A percentile compares a stretch with the other conserved stretches of the same genome.
Conservation (phyloP, 2,329 filamentous ascomycete species). For the Botrytis tulipae region DNA sequence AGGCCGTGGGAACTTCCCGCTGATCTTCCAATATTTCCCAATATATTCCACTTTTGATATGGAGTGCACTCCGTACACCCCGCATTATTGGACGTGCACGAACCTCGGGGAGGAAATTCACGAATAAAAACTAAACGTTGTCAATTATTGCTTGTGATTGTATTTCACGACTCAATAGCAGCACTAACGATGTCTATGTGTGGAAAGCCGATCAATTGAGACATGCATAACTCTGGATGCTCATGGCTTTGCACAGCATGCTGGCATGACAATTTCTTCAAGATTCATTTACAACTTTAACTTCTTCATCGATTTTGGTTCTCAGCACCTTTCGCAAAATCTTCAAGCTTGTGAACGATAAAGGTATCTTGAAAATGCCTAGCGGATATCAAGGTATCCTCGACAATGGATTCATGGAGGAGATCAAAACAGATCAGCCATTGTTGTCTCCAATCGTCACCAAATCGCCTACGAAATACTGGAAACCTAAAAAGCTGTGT, state of each 20-base stretch:
- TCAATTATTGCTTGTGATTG: constrained; percentile 13
- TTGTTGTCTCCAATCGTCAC: neutral
- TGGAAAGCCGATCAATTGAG: neutral
- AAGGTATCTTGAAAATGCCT: constrained; percentile 5
- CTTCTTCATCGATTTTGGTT: neutral
- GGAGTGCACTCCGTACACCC: neutral
- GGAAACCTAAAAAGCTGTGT: constrained; percentile 15
- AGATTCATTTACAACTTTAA: neutral
- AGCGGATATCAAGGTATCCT: constrained; percentile 18
- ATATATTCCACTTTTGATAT: neutral
- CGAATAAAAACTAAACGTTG: neutral
- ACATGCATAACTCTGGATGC: neutral
- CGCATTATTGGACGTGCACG: constrained; percentile 10
- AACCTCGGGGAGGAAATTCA: constrained; percentile 1
- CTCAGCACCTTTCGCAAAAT: neutral
- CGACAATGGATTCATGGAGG: constrained; percentile 16
- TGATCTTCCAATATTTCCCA: neutral
- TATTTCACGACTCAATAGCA: neutral
- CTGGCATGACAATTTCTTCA: neutral
- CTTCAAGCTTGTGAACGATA: neutral
- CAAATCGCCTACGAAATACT: neutral
- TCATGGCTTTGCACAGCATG: neutral
- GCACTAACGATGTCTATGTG: neutral
- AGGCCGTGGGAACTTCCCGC: neutral
- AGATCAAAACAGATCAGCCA: constrained; percentile 13